phyloP scores from a whole-genome alignment of 2,329 filamentous ascomycete genomes.

The Biscogniauxia sp. region DNA sequence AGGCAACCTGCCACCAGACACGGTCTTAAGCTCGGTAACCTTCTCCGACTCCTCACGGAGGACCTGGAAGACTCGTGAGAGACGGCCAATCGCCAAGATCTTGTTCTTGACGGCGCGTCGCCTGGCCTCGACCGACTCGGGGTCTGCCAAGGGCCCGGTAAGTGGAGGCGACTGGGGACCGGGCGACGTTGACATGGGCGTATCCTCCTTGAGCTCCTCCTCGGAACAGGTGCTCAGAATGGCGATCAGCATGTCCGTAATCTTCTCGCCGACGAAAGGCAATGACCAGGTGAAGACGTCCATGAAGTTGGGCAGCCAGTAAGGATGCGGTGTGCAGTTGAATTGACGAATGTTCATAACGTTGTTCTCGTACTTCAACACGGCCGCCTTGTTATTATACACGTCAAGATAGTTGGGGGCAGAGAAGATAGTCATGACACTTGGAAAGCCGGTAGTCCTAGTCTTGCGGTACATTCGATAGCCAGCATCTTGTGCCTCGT shows the following conservation, averaged over 20 bases:
- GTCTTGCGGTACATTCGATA: conserved; percentile 99
- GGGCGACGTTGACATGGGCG: conserved; percentile 65
- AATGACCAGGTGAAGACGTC: conserved; percentile 99
- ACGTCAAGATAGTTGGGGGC: conserved; percentile 98
- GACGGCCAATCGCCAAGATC: conserved; percentile 92
- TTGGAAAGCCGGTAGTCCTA: conserved; percentile 94
- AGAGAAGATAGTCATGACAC: conserved; percentile 99
- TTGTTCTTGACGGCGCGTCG: conserved; percentile 99
- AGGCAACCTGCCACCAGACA: conserved; percentile 85
- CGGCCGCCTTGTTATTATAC: conserved; percentile 99
- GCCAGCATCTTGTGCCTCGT: conserved; percentile 97
- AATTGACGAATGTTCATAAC: conserved; percentile 99
- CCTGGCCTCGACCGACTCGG: conserved; percentile 90
- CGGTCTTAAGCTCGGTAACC: conserved; percentile 97
- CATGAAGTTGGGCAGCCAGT: conserved; percentile 99
- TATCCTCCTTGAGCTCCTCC: conserved; percentile 91
- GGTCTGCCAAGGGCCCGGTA: conserved; percentile 54
- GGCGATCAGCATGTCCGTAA: conserved; percentile 98
- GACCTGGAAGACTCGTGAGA: conserved; percentile 98
- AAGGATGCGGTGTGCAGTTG: conserved; percentile 98
- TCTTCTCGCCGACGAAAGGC: conserved; percentile 97
- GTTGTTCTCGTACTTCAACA: conserved; percentile 99
- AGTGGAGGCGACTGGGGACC: conserved; percentile 74
- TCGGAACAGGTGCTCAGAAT: conserved; percentile 99
- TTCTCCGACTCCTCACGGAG: conserved; percentile 94